phyloP scores from a whole-genome alignment of 345 rosid genomes.

The Eucalyptus marginata region DNA sequence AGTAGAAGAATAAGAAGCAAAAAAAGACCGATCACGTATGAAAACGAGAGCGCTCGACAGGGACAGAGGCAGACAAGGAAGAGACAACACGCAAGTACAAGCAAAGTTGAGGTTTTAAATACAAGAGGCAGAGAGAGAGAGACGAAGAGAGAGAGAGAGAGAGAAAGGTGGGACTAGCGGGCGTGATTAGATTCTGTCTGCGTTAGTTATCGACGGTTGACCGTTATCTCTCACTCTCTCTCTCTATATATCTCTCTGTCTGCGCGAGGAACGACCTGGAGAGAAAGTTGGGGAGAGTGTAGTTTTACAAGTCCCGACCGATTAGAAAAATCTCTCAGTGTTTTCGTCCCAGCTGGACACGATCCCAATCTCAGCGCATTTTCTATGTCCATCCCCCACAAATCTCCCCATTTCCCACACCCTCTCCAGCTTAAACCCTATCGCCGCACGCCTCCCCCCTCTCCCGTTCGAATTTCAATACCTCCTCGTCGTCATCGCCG shows the following conservation, averaged over 20 bases:
- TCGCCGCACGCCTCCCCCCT: neutral
- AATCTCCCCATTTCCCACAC: neutral
- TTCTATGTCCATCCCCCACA: neutral
- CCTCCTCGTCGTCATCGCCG: constrained; percentile 2
- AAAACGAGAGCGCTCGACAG: neutral
- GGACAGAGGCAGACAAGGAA: constrained; percentile 15
- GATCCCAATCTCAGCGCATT: neutral
- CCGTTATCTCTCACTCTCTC: constrained; percentile 1
- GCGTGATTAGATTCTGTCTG: constrained; percentile 75
- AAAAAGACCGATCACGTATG: neutral
- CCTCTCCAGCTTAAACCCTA: neutral
- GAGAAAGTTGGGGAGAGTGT: neutral
- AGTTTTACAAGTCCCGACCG: constrained; percentile 10
- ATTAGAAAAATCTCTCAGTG: neutral
- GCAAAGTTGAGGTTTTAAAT: neutral
- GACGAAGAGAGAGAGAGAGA: constrained; percentile 30
- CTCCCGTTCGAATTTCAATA: neutral
- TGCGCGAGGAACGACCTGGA: neutral
- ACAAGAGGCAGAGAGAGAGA: constrained; percentile 9
- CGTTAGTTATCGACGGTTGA: constrained; percentile 77
- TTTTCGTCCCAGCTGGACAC: constrained; percentile 5
- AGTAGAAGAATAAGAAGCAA: neutral
- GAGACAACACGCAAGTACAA: constrained; percentile 40
- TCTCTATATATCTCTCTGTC: neutral
- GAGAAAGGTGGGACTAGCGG: constrained; percentile 36